Percentiles rank a stretch among this genome's conserved stretches.
phyloP scores from a whole-genome alignment of 2,329 filamentous ascomycete genomes.

The Clarireedia monteithiana region DNA sequence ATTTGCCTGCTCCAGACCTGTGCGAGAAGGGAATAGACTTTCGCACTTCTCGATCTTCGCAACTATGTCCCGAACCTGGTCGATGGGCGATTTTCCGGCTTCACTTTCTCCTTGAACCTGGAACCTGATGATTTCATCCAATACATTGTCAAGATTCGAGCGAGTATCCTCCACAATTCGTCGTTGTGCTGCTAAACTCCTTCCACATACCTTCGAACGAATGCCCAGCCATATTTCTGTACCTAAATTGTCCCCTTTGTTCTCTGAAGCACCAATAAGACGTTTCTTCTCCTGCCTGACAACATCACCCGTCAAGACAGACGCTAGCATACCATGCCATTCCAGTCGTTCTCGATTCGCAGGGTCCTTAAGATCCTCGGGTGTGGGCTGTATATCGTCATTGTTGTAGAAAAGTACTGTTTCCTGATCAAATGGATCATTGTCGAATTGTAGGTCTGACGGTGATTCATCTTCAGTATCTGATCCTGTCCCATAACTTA shows the following conservation, averaged over 20 bases:
- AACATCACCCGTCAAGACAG: constrained; percentile 91
- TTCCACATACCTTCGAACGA: constrained; percentile 73
- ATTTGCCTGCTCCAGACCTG: constrained; percentile 66
- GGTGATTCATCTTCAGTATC: constrained; percentile 89
- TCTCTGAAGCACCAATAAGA: constrained; percentile 68
- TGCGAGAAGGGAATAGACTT: constrained; percentile 73
- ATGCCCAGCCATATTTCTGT: constrained; percentile 83
- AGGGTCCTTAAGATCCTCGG: constrained; percentile 83
- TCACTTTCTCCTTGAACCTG: constrained; percentile 91
- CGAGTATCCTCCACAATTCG: constrained; percentile 84
- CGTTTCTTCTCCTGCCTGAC: constrained; percentile 97
- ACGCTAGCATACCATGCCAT: constrained; percentile 97
- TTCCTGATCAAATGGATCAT: constrained; percentile 81
- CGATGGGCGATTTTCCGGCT: constrained; percentile 72
- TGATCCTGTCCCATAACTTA: constrained; percentile 62
- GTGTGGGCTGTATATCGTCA: constrained; percentile 78
- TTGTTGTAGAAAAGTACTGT: constrained; percentile 89
- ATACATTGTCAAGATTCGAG: constrained; percentile 58
- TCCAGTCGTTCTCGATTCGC: constrained; percentile 85
- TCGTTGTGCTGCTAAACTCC: constrained; percentile 75
- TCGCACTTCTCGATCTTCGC: constrained; percentile 86
- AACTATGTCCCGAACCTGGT: constrained; percentile 87
- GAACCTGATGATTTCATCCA: constrained; percentile 89
- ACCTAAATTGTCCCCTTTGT: constrained; percentile 56
- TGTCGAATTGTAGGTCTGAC: constrained; percentile 74